Evolutionary conservation across 2,329 filamentous ascomycete species (phyloP), one percentile per base, ranked within the genome.

Genomic region (Botrytis medusae): DNA sequence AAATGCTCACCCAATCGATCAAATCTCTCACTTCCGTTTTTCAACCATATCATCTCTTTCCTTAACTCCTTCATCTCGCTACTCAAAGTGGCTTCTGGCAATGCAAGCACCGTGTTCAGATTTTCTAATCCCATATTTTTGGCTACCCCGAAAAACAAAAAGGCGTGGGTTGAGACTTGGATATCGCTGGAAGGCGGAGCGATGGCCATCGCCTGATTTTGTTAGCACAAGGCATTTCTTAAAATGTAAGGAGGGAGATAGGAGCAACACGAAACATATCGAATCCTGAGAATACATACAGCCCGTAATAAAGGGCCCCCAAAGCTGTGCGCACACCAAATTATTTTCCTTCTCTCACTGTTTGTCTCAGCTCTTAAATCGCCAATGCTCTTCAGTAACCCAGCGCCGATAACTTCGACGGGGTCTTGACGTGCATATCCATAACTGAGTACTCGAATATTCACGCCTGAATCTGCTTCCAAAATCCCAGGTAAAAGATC

Each of bases 321-420:
- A 61, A 72, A 72, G 32, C 71, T 72, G 34, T 72, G 64, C 1
- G 64, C 63, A 48, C 44, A 69, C 51, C 62, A 69, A 16, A 72
- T 69, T 6, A 72, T 72, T 42, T 61, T 61, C 16, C 71, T 69
- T 22, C 51, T 63, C 22, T 63, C 69, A 40, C 57, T 46, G 9
- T 51, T 37, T 42, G 59, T 48, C n/a, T 29, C 16, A 10, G 3
- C 40, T 37, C 64, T 29, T 22, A 69, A 7, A 5, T 54, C 34
- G 14, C n/a, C 42, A 12, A 72, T 29, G 18, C 29, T 51, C 4
- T 42, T 44, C 42, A 69, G 34, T 37, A 69, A n/a, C 16, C 34
- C 32, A 16, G 16, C 42, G 29, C 48, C 29, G 18, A 69, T 46
- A 22, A 3, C 25, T 12, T 69, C 42, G 12, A 48, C 44, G 16